These are phyloP conservation scores for Aspergillus sp. DNA, from an alignment of 2,329 filamentous ascomycete species.

Conservation along the genomic window DNA sequence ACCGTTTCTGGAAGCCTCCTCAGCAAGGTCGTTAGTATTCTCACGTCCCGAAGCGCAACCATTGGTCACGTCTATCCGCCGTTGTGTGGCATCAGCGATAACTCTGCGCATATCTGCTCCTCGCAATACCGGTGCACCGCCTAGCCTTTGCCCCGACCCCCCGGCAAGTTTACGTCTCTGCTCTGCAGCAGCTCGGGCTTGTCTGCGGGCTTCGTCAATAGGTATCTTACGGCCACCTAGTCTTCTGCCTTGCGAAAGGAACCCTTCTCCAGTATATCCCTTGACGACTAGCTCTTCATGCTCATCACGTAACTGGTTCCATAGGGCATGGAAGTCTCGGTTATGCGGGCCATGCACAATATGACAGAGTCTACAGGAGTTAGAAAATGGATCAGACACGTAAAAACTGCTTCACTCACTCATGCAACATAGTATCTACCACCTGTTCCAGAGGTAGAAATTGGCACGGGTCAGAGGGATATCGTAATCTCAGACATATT, in stretches of 20 bases:
- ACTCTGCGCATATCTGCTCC: conserved; percentile 64
- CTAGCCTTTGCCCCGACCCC: conserved; percentile 65
- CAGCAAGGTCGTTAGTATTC: conserved; percentile 58
- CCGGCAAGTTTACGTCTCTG: conserved; percentile 53
- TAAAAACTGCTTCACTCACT: conserved; percentile 40
- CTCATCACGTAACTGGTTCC: conserved; percentile 85
- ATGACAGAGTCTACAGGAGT: conserved; percentile 58
- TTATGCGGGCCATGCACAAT: conserved; percentile 80
- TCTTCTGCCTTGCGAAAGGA: conserved; percentile 66
- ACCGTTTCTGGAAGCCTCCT: conserved; percentile 62
- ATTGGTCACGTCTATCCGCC: conserved; percentile 58
- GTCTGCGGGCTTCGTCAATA: conserved; percentile 63
- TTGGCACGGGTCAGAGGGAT: conserved; percentile 63
- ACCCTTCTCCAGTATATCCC: conserved; percentile 86
- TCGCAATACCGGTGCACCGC: conserved; percentile 52
- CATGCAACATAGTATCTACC: conserved; percentile 87
- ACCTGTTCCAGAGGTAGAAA: conserved; percentile 77
- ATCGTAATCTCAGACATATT: conserved; percentile 76
- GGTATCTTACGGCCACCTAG: conserved; percentile 64
- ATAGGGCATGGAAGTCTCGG: conserved; percentile 71
- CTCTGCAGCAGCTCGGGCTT: conserved; percentile 68
- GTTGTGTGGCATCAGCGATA: conserved; percentile 64
- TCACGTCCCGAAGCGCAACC: conserved; percentile 70
- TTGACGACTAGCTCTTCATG: conserved; percentile 68
- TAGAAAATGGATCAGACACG: conserved; percentile 2